Percentiles rank a stretch among this genome's conserved stretches.
Conservation (phyloP, 1,284 basidiomycete species). For the Cutaneotrichosporon sp. region DNA sequence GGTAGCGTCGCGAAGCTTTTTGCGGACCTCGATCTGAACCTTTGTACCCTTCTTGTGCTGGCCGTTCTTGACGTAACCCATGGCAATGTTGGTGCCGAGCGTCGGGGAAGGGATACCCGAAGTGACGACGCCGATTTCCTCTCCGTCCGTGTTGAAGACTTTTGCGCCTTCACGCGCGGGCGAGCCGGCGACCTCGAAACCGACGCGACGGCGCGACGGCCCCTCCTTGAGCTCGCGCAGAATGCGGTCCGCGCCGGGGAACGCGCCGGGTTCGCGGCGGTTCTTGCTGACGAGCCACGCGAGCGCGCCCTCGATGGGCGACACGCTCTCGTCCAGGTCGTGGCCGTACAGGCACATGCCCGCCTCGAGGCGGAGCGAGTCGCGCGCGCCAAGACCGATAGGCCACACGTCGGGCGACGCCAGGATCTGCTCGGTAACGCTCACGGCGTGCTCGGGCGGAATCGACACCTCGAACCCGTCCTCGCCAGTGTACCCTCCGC, state of each 20-base stretch:
- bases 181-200: constrained; percentile 73
- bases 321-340: constrained; percentile 80
- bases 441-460: constrained; percentile 67
- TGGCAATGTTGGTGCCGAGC: constrained; percentile 85
- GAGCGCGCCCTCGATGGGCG: constrained; percentile 84
- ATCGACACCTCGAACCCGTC: constrained; percentile 98
- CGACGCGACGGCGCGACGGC: constrained; percentile 72
- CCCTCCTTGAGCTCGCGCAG: constrained; percentile 74
- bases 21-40: constrained; percentile 48
- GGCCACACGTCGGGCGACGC: constrained; percentile 66
- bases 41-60: constrained; percentile 87
- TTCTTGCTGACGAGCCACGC: constrained; percentile 92
- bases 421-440: constrained; percentile 65
- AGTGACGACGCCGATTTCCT: constrained; percentile 69
- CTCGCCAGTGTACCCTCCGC: constrained; percentile 98
- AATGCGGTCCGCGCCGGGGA: constrained; percentile 80
- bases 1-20: constrained; percentile 44
- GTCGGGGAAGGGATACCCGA: constrained; percentile 95
- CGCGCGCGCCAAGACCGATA: constrained; percentile 86
- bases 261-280: constrained; percentile 57
- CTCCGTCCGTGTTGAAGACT: constrained; percentile 59
- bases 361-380: constrained; percentile 88
- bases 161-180: constrained; percentile 85
- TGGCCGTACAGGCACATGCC: constrained; percentile 98
- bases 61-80: constrained; percentile 81